Evolutionary conservation across 768 basidiomycete genomes (phyloP), one percentile per base, ranked within the genome.

Genomic region (Suillus lakei): DNA sequence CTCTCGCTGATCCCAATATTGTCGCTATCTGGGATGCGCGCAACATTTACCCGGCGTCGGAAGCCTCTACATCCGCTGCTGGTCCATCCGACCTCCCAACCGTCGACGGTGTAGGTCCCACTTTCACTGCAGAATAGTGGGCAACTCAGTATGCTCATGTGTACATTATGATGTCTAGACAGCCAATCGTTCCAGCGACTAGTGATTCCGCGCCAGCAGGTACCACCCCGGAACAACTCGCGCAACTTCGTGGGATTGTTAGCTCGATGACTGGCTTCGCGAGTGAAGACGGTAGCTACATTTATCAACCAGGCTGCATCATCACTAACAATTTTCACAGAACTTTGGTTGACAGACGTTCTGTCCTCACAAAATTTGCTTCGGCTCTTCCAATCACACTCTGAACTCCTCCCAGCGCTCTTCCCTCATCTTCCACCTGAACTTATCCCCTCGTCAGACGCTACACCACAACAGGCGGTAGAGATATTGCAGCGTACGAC

Each of bases 371-470:
- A 88, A 51, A 90, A 91, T 76, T 81, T 96, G 62, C 79, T 83
- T 15, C 89, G 91, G 8, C 80, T 98, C 10, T 91, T 96, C 76
- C 77, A 81, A 9, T 82, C 83, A 39, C 88, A 90, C 71, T 92
- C 92, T 0, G 84, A 86, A 53, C 82, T 96, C 48, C 82, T 92
- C 59, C 78, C 84, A 4, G 76, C 90, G 2, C 81, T 96, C 66
- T 91, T 91, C 74, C 92, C 95, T 3, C 88, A 94, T 69, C 86
- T 97, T 28, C 95, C 95, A 1, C 82, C 91, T 8, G 91, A 92
- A 76, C 82, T 94, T 10, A 89, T 90, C 0, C 77, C 84, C 18
- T 87, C 87, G 10, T 91, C 91, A 4, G 88, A 88, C 1, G 79
- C 85, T 53, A 74, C 75, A 5, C 67, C 71, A 0, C 67, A 76